Evolutionary conservation across 768 basidiomycete species (phyloP).

Genomic region (Tremella fuciformis): DNA sequence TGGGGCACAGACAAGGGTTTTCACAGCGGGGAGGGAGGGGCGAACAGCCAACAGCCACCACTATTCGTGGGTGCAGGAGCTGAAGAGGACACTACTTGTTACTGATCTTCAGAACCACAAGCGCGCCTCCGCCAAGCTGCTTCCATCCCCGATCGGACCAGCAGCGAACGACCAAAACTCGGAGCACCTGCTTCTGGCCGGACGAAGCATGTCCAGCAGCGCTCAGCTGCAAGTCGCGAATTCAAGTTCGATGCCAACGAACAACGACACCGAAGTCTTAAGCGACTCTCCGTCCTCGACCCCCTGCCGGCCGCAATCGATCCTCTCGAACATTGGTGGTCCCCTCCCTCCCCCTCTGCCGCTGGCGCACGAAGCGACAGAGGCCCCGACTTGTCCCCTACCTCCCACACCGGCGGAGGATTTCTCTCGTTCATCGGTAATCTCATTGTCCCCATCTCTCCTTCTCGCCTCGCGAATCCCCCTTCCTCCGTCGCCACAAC

Average conservation of each 20-base stretch:
- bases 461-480: not conserved
- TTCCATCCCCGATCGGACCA: not conserved
- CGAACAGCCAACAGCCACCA: not conserved
- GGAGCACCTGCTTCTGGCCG: not conserved
- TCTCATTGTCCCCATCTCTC: slow-evolving; percentile 23
- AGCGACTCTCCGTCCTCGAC: slow-evolving; percentile 30
- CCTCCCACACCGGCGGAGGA: slow-evolving; percentile 22
- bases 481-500: not conserved
- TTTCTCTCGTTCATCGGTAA: slow-evolving; percentile 25
- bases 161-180: not conserved
- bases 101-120: not conserved
- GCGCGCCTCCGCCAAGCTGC: not conserved
- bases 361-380: not conserved
- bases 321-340: slow-evolving; percentile 13
- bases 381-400: slow-evolving; percentile 24
- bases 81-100: not conserved
- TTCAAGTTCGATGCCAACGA: no score
- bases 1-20: not conserved
- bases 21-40: slow-evolving; percentile 1
- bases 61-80: not conserved
- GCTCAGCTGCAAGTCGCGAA: no score
- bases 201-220: not conserved
- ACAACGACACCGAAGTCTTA: not conserved
- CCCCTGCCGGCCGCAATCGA: slow-evolving; percentile 12
- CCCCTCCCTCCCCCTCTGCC: not conserved